A percentile compares a stretch with the other conserved stretches of the same genome.
Evolutionary conservation across 768 basidiomycete genomes (phyloP).

Genomic region (Mycena haematopus): DNA sequence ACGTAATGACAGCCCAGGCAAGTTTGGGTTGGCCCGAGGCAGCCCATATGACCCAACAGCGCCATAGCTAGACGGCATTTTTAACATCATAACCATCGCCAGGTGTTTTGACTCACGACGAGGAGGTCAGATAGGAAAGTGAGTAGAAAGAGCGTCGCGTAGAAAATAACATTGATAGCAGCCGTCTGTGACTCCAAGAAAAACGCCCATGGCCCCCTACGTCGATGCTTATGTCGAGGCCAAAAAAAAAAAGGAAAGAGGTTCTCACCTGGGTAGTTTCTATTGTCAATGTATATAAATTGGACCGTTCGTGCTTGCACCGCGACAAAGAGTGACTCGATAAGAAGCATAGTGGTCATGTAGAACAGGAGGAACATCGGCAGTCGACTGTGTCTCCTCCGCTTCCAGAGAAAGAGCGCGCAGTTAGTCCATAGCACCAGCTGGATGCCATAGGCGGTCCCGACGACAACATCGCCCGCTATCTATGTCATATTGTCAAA

Average conservation of each 20-base stretch:
- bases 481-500: not conserved
- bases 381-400: conserved; percentile 37
- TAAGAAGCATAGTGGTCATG: conserved; percentile 43
- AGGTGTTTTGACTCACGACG: conserved; percentile 39
- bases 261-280: conserved; percentile 42
- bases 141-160: conserved; percentile 48
- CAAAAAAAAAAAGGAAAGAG: not conserved
- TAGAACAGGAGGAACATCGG: conserved; percentile 45
- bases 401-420: conserved; percentile 45
- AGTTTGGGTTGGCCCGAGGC: conserved; percentile 37
- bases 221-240: not conserved
- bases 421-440: conserved; percentile 45
- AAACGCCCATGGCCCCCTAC: conserved; percentile 47
- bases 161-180: conserved; percentile 49
- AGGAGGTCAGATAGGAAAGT: conserved; percentile 51
- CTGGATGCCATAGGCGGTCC: conserved; percentile 51
- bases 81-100: not conserved
- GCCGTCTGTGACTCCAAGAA: conserved; percentile 49
- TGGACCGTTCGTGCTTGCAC: conserved; percentile 49
- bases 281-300: conserved; percentile 48
- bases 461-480: conserved; percentile 48
- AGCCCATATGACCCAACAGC: conserved; percentile 56
- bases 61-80: conserved; percentile 44
- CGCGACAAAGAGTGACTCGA: conserved; percentile 46
- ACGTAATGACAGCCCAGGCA: conserved; percentile 40